phyloP scores from a whole-genome alignment of 768 basidiomycete genomes.

The Phaeotremella skinneri region DNA sequence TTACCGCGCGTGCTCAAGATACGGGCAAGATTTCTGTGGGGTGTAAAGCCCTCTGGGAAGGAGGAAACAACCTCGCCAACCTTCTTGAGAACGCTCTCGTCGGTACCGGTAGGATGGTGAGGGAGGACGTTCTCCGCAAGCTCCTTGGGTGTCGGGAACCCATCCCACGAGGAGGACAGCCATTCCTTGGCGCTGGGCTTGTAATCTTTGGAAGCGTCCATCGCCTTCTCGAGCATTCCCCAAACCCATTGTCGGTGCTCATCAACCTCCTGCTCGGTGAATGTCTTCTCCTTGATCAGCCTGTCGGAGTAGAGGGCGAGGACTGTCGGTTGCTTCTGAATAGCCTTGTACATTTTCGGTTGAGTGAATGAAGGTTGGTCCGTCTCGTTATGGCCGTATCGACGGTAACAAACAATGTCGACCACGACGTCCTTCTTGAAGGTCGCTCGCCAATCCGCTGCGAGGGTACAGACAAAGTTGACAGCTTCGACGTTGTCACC shows the following conservation, averaged over 20 bases:
- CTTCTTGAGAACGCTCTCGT: constrained; percentile 70
- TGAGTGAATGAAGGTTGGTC: constrained; percentile 99
- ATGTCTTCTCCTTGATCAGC: constrained; percentile 83
- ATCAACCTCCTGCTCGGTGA: constrained; percentile 92
- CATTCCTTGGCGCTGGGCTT: constrained; percentile 92
- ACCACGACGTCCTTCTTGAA: constrained; percentile 99
- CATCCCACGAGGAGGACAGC: constrained; percentile 96
- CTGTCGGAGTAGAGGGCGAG: constrained; percentile 89
- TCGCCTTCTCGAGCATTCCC: constrained; percentile 96
- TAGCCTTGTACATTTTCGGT: constrained; percentile 96
- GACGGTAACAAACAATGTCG: constrained; percentile 98
- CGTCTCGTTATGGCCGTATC: constrained; percentile 99
- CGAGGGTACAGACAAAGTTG: constrained; percentile 96
- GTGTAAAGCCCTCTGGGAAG: constrained; percentile 78
- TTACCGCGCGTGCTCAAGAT: constrained; percentile 85
- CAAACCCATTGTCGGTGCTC: constrained; percentile 99
- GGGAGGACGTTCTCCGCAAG: constrained; percentile 88
- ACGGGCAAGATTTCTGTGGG: constrained; percentile 89
- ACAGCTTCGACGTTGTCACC: constrained; percentile 98
- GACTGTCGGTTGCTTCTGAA: constrained; percentile 87
- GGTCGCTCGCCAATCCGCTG: constrained; percentile 95
- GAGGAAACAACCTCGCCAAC: constrained; percentile 83
- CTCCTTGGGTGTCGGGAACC: constrained; percentile 95
- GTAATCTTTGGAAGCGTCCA: constrained; percentile 92
- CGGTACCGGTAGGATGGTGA: constrained; percentile 79